Base-by-base conservation (phyloP, 2,329 filamentous ascomycete species). In the Chrysoporthe cubensis region DNA sequence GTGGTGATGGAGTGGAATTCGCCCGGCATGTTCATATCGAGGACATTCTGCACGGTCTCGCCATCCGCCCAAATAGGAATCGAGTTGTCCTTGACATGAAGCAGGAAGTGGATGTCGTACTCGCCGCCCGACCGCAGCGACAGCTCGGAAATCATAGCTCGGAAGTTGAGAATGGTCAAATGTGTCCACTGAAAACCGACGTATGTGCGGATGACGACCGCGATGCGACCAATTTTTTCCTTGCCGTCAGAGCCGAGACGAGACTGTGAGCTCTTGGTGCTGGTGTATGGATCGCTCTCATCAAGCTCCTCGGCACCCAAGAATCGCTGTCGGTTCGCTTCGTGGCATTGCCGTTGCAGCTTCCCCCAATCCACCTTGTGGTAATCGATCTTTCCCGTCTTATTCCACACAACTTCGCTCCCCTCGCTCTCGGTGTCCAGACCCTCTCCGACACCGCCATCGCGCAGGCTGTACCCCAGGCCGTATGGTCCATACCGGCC, bases 401-500 rank as follows among this genome's bases (percentile, higher is more conserved):
- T 79, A 54, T 79, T 77, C 86, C 87, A 90, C 13, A 90, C 80
- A 50, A 80, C 79, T 42, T 90, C 84, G 64, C 85, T 87, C 82
- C 90, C 92, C 26, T 91, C 85, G 44, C 83, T 82, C 72, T 96
- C 92, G 0, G 88, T 89, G 50, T 93, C 91, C 66, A 91, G 83
- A n/a, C 88, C 88, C 65, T 94, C 88, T 37, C 87, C 88, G 0
- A 87, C 79, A 32, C 94, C 94, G 16, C 94, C 94, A 71, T 88
- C 86, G 66, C 88, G 86, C 68, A 86, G 84, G 73, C 86, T 88
- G 78, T 97, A 97, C n/a, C 94, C 94, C 52, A 94, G 82, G 0
- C 94, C 94, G 74, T 97, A 97, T 0, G 93, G 91, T 0, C 93
- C 94, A 48, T 95, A 87, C 59, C 94, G 87, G 21, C 93, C 92